These are phyloP conservation scores for Penicillium psychrofluorescens DNA, from an alignment of 495 filamentous ascomycete species.

Conservation along the genomic window DNA sequence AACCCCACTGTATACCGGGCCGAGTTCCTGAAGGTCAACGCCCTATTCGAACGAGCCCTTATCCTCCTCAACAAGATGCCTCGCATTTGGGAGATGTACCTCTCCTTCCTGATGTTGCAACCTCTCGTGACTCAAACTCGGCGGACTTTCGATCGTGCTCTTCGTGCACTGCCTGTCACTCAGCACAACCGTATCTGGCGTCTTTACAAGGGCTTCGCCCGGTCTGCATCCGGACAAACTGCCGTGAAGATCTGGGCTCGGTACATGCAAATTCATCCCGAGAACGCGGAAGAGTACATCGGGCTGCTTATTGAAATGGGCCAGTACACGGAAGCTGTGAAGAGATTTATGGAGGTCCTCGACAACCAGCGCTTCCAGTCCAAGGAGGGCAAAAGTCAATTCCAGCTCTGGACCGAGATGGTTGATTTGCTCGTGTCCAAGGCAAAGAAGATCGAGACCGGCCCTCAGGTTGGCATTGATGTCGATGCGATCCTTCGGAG, in stretches of 20 bases:
- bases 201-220: conserved; percentile 85
- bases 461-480: conserved; percentile 71
- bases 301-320: conserved; percentile 75
- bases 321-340: conserved; percentile 85
- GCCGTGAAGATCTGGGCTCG: conserved; percentile 90
- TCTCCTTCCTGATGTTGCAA: conserved; percentile 83
- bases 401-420: conserved; percentile 97
- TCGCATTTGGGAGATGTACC: conserved; percentile 96
- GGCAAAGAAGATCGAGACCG: conserved; percentile 77
- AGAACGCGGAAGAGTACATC: conserved; percentile 93
- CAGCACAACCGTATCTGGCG: conserved; percentile 98
- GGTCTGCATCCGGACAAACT: conserved; percentile 84
- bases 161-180: conserved; percentile 90
- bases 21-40: conserved; percentile 90
- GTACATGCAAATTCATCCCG: conserved; percentile 97
- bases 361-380: conserved; percentile 89
- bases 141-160: conserved; percentile 86
- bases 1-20: conserved; percentile 74
- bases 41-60: conserved; percentile 88
- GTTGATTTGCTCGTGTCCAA: conserved; percentile 92
- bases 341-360: conserved; percentile 87
- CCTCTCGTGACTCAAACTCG: conserved; percentile 87
- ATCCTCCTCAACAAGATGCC: conserved; percentile 99
- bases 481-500: conserved; percentile 92
- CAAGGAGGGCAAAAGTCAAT: conserved; percentile 88